Evolutionary conservation across 177 flowering plant genomes (phyloP), one percentile per base, ranked within the genome.

Genomic region (Telopea speciosissima): DNA sequence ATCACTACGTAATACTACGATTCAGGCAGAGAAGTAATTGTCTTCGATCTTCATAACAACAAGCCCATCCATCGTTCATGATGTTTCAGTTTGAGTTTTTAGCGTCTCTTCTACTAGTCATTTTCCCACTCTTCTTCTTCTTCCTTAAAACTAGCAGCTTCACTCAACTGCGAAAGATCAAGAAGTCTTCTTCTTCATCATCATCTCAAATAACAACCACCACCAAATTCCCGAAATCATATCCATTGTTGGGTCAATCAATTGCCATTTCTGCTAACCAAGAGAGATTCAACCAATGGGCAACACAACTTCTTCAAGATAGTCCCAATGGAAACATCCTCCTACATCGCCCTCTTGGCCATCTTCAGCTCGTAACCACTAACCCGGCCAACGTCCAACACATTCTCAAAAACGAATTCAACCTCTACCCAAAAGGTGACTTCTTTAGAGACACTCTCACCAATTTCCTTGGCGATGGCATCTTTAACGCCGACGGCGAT

Each of bases 301-400:
- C 42, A 5, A 17, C 68, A 44, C 56, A 67, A 5, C 6, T 42
- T 22, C 69, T 67, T 3, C 16, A 52, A 12, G 19, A 23, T 24
- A 42, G 28, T n/a, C 69, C 59, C 16, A 67, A 28, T 22, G 59
- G 59, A 44, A 67, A 54, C 45, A 42, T 10, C 49, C 31, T 49
- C 49, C 69, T 67, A 23, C 33, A 24, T 22, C 69, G 59, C 16
- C 9, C 59, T 1, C 21, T 67, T 17, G 69, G 69, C 36, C 12
- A 6, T 7, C 58, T 23, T 44, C 59, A 67, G 59, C 8, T 67
- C 36, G 24, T 67, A 21, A 67, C 69, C 45, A 52, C 33, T 8
- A 67, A 67, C 36, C 59, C 69, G 22, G 69, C 56, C 36, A 67
- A 67, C 40, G 40, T 36, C 40, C 40, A 36, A 36, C 40, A 36